These are phyloP conservation scores for Cruciata laevipes DNA, from an alignment of 257 asterid species.

Conservation along the genomic window DNA sequence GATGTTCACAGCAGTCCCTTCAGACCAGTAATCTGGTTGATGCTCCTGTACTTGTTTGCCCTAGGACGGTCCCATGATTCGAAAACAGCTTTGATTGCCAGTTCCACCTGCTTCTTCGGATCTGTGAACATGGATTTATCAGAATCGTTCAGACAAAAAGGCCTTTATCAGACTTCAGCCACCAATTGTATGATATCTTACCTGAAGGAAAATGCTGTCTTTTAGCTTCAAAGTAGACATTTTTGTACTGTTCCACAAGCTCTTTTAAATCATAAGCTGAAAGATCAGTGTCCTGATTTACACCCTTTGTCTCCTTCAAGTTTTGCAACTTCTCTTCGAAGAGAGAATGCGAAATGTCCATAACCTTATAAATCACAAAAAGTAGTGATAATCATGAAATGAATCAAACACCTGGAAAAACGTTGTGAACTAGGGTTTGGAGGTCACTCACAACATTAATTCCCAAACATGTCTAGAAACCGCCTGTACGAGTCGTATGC, in stretches of 20 bases:
- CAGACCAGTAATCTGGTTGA: slow-evolving; percentile 78
- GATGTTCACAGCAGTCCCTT: slow-evolving; percentile 96
- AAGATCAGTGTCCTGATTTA: slow-evolving; percentile 70
- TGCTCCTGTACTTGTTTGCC: slow-evolving; percentile 75
- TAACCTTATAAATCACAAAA: slow-evolving; percentile 43
- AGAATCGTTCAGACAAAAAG: background rate
- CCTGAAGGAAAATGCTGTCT: slow-evolving; percentile 92
- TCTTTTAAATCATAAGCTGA: slow-evolving; percentile 77
- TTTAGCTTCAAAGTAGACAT: slow-evolving; percentile 60
- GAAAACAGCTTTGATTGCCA: slow-evolving; percentile 83
- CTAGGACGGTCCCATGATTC: slow-evolving; percentile 96
- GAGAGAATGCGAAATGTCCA: slow-evolving; percentile 77
- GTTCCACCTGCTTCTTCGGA: slow-evolving; percentile 75
- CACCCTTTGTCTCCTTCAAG: slow-evolving; percentile 49
- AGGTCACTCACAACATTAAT: slow-evolving; percentile 64
- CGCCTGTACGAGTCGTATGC: slow-evolving; percentile 89
- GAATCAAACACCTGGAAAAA: slow-evolving; percentile 1
- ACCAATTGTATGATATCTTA: slow-evolving; percentile 2
- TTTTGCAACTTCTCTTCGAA: slow-evolving; percentile 73
- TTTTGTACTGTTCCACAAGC: slow-evolving; percentile 80
- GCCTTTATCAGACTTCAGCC: background rate
- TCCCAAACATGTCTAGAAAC: slow-evolving; percentile 93
- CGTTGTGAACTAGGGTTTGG: background rate
- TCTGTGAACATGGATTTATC: slow-evolving; percentile 28
- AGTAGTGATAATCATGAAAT: background rate